These are phyloP conservation scores for Chernovozyma aurita DNA, from an alignment of 1,139 yeast genomes.

Conservation along the genomic window DNA sequence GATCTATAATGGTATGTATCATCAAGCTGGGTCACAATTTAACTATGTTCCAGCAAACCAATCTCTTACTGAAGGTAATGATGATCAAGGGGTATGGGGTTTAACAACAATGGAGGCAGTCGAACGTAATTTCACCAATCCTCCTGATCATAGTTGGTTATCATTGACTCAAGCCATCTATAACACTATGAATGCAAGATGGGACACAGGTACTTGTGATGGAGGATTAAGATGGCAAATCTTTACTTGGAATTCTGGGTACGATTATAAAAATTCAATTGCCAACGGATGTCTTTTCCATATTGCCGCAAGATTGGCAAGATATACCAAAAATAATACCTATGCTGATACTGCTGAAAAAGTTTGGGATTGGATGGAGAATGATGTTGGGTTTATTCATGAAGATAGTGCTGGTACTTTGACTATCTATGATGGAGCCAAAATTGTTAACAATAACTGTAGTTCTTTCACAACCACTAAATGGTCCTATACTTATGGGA, in stretches of 20 bases:
- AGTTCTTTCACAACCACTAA: conserved; percentile 45
- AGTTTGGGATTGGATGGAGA: conserved; percentile 68
- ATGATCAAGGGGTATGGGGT: conserved; percentile 74
- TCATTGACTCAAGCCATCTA: conserved; percentile 70
- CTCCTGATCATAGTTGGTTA: conserved; percentile 55
- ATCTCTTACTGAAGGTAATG: conserved; percentile 63
- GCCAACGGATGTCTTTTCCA: conserved; percentile 77
- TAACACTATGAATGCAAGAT: conserved; percentile 68
- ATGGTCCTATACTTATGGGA: conserved; percentile 84
- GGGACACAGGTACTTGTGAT: conserved; percentile 62
- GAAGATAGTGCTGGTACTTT: conserved; percentile 30
- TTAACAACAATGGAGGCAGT: conserved; percentile 57
- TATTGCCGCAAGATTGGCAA: conserved; percentile 71
- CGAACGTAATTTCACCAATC: conserved; percentile 52
- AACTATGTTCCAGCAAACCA: conserved; percentile 58
- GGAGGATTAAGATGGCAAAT: conserved; percentile 91
- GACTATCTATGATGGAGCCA: conserved; percentile 70
- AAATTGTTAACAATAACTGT: conserved; percentile 54
- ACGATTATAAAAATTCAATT: conserved; percentile 73
- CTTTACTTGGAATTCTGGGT: conserved; percentile 71
- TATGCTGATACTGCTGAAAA: conserved; percentile 62
- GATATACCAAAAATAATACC: conserved; percentile 60
- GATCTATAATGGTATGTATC: conserved; percentile 40
- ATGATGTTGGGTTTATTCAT: conserved; percentile 40
- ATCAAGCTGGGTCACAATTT: conserved; percentile 49